Evolutionary conservation across 345 rosid genomes (phyloP).

Genomic region (Hibiscus syriacus): DNA sequence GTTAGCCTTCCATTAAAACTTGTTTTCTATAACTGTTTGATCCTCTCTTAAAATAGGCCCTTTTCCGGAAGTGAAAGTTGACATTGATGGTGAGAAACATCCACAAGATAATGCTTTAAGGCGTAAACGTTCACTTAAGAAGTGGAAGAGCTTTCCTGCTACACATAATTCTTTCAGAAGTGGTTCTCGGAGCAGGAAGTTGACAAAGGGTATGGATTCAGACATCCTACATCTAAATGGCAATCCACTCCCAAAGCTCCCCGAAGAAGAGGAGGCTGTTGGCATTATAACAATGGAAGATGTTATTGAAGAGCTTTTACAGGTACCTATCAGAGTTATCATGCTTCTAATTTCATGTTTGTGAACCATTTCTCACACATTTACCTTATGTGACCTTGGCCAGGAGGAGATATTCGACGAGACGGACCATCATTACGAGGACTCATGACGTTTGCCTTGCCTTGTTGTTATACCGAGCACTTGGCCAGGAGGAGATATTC

Average conservation of each 20-base stretch:
- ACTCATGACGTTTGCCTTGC: constrained; percentile 32
- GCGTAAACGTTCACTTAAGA: constrained; percentile 59
- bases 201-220: constrained; percentile 61
- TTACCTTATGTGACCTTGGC: background rate
- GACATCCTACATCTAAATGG: constrained; percentile 77
- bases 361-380: background rate
- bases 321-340: background rate
- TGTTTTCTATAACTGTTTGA: background rate
- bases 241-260: constrained; percentile 65
- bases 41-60: constrained; percentile 24
- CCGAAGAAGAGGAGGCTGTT: constrained; percentile 71
- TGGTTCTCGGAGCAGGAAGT: constrained; percentile 62
- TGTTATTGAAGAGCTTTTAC: too few species aligned
- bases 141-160: constrained; percentile 81
- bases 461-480: background rate
- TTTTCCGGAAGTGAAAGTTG: constrained; percentile 43
- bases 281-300: too few species aligned
- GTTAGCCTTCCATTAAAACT: background rate
- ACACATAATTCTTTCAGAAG: too few species aligned
- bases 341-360: background rate
- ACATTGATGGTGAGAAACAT: constrained; percentile 18
- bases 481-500: constrained; percentile 81
- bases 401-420: constrained; percentile 98
- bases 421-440: constrained; percentile 80
- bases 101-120: constrained; percentile 37